A percentile compares a stretch with the other conserved stretches of the same genome.
These are phyloP conservation scores for Coemansia sp. DNA, from an alignment of 192 early-diverging fungal species.

Conservation along the genomic window DNA sequence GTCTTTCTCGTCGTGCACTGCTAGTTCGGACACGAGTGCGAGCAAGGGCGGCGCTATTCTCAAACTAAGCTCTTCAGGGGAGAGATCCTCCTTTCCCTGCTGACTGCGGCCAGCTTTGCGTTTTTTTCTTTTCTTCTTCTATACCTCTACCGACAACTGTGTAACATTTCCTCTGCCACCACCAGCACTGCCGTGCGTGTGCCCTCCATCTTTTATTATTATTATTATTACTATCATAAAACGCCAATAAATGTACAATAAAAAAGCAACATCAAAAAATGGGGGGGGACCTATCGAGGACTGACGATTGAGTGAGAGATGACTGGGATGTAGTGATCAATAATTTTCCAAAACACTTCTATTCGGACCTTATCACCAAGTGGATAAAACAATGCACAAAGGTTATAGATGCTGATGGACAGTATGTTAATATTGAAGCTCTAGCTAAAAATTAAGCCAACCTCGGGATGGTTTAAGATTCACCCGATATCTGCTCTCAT, in stretches of 20 bases:
- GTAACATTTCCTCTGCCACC: conserved; percentile 3
- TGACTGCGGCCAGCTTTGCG: conserved; percentile 7
- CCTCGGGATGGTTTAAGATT: too few species aligned
- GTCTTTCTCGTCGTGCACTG: neutral
- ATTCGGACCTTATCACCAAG: too few species aligned
- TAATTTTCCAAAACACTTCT: too few species aligned
- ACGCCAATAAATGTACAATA: neutral
- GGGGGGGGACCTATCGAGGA: too few species aligned
- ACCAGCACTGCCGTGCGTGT: neutral
- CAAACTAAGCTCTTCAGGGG: neutral
- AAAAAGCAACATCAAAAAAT: too few species aligned
- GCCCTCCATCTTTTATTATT: neutral
- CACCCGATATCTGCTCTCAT: too few species aligned
- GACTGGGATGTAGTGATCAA: too few species aligned
- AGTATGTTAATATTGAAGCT: too few species aligned
- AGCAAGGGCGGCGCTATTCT: neutral
- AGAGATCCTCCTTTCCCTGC: neutral
- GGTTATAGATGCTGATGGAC: too few species aligned
- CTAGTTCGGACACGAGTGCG: neutral
- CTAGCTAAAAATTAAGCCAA: neutral
- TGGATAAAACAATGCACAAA: too few species aligned
- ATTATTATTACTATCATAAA: neutral
- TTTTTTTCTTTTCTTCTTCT: neutral
- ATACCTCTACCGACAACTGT: neutral
- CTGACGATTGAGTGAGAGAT: too few species aligned